These are phyloP conservation scores for Boletus reticulatus DNA, from an alignment of 768 basidiomycete genomes.

Conservation along the genomic window DNA sequence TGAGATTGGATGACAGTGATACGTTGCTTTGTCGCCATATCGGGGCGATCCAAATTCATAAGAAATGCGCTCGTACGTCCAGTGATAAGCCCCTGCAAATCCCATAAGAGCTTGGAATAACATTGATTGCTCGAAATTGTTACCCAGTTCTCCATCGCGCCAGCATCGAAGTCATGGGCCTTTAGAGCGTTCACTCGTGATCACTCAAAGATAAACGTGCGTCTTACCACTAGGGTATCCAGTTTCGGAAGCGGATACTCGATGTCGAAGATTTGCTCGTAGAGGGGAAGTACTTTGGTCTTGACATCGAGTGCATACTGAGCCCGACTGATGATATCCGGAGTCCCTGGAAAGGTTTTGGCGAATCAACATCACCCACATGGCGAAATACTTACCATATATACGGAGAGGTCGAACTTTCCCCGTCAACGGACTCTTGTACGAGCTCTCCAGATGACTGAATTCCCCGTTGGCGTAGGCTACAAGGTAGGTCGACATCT, in stretches of 20 bases:
- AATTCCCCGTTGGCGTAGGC: slow-evolving; percentile 86
- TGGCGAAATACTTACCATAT: slow-evolving; percentile 53
- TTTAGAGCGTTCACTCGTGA: slow-evolving; percentile 18
- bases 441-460: slow-evolving; percentile 67
- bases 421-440: slow-evolving; percentile 76
- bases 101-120: slow-evolving; percentile 1
- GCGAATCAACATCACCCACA: not conserved
- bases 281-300: slow-evolving; percentile 76
- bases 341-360: slow-evolving; percentile 52
- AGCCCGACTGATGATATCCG: slow-evolving; percentile 79
- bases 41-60: slow-evolving; percentile 71
- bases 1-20: slow-evolving; percentile 79
- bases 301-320: slow-evolving; percentile 89
- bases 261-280: slow-evolving; percentile 90
- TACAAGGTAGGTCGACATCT: slow-evolving; percentile 88
- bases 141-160: slow-evolving; percentile 93
- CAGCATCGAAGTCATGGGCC: slow-evolving; percentile 88
- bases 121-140: not conserved
- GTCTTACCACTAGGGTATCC: slow-evolving; percentile 79
- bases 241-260: slow-evolving; percentile 93
- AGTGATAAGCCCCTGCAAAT: slow-evolving; percentile 76
- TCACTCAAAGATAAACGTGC: not conserved
- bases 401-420: slow-evolving; percentile 80
- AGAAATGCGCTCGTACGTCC: slow-evolving; percentile 82
- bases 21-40: slow-evolving; percentile 73